A percentile compares a stretch with the other conserved stretches of the same genome.
Conservation (phyloP, 768 basidiomycete genomes). For the Lactarius tabidus region DNA sequence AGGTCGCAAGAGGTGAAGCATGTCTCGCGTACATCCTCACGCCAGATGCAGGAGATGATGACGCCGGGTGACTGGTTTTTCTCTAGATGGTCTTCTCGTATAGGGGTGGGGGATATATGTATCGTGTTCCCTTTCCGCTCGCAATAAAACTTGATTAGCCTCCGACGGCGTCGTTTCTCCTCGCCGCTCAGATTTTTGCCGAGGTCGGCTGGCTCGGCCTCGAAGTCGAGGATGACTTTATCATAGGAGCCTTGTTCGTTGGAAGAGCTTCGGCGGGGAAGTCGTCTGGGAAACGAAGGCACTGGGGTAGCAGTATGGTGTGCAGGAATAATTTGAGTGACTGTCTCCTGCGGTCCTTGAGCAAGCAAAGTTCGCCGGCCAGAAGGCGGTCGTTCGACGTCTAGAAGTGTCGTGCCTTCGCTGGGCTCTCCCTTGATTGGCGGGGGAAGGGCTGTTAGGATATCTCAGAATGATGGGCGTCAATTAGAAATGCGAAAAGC, state of each 20-base stretch:
- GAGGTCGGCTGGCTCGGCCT: conserved; percentile 52
- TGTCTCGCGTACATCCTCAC: conserved; percentile 68
- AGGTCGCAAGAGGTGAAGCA: conserved; percentile 95
- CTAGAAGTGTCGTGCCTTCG: neutral
- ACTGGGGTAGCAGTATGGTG: neutral
- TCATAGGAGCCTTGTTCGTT: conserved; percentile 38
- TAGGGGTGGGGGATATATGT: conserved; percentile 64
- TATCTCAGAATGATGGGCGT: neutral
- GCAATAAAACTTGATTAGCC: conserved; percentile 83
- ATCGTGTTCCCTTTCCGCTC: conserved; percentile 73
- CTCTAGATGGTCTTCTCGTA: conserved; percentile 68
- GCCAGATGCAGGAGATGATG: conserved; percentile 94
- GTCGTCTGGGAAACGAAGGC: neutral
- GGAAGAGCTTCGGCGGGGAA: conserved; percentile 27
- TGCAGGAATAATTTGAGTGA: neutral
- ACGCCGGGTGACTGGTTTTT: conserved; percentile 49
- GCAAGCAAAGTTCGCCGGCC: neutral
- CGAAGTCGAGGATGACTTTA: conserved; percentile 56
- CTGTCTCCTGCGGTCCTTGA: neutral
- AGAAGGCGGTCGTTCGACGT: neutral
- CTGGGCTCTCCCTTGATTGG: neutral
- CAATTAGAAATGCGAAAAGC: neutral
- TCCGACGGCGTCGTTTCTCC: conserved; percentile 66
- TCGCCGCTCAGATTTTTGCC: conserved; percentile 57
- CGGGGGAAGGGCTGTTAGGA: neutral